These are phyloP conservation scores for Alternaria longipes DNA, from an alignment of 2,329 filamentous ascomycete species.

Conservation along the genomic window DNA sequence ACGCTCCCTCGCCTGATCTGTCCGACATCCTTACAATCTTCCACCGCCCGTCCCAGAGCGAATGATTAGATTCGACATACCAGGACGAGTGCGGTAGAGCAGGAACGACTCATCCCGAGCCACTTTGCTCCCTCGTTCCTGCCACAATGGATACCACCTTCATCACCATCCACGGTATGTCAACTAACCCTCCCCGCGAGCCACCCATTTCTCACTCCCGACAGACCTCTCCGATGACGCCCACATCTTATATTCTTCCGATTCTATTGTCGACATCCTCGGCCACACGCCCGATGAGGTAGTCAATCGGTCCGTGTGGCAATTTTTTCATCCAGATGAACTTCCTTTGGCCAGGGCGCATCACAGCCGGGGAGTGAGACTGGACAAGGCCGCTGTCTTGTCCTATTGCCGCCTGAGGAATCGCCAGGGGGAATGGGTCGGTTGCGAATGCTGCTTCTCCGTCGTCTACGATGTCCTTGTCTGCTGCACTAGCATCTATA, in stretches of 20 bases:
- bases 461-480: slow-evolving; percentile 89
- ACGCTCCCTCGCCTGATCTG: slow-evolving; percentile 20
- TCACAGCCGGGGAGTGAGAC: slow-evolving; percentile 75
- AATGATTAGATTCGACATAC: slow-evolving; percentile 51
- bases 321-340: slow-evolving; percentile 87
- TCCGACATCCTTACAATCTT: slow-evolving; percentile 22
- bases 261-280: slow-evolving; percentile 83
- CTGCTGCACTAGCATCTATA: slow-evolving; percentile 82
- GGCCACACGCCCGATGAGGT: slow-evolving; percentile 81
- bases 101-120: slow-evolving; percentile 1
- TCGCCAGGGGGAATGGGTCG: slow-evolving; percentile 74
- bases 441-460: slow-evolving; percentile 89
- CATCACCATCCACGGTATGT: slow-evolving; percentile 87
- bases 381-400: slow-evolving; percentile 86
- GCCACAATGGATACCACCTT: slow-evolving; percentile 76
- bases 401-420: slow-evolving; percentile 79
- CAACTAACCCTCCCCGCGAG: slow-evolving; percentile 14
- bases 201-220: slow-evolving; percentile 15
- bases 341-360: slow-evolving; percentile 76
- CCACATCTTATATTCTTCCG: slow-evolving; percentile 82
- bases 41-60: slow-evolving; percentile 42
- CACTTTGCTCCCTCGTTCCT: not conserved
- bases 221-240: slow-evolving; percentile 78
- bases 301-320: slow-evolving; percentile 78
- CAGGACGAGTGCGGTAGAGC: slow-evolving; percentile 39